Percentiles rank a stretch among this genome's conserved stretches.
Conservation (phyloP, 495 filamentous ascomycete species). For the Hypoxylon lienhwacheense region DNA sequence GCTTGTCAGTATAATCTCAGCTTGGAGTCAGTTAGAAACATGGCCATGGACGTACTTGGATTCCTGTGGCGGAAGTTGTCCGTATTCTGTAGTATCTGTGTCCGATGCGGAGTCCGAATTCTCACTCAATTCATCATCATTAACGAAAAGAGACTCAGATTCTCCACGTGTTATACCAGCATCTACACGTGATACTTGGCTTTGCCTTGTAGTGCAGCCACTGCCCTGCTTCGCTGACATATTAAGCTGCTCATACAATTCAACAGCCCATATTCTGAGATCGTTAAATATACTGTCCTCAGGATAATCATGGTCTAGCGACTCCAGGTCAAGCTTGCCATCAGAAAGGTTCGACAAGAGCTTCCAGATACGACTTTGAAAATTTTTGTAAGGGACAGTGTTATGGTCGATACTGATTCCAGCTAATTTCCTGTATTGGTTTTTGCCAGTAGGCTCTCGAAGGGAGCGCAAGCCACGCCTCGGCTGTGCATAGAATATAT, state of each 20-base stretch:
- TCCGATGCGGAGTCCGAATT: constrained; percentile 24
- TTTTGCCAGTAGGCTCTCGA: constrained; percentile 9
- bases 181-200: neutral
- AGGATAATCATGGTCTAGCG: constrained; percentile 14
- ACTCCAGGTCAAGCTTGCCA: constrained; percentile 1
- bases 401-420: constrained; percentile 11
- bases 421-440: constrained; percentile 25
- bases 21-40: neutral
- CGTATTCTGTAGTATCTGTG: constrained; percentile 8
- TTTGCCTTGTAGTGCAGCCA: neutral
- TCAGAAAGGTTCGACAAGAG: constrained; percentile 9
- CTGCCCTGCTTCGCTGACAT: neutral
- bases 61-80: constrained; percentile 15
- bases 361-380: constrained; percentile 9
- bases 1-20: constrained; percentile 13
- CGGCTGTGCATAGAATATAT: constrained; percentile 25
- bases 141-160: constrained; percentile 17
- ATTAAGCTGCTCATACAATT: constrained; percentile 18
- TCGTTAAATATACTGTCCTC: constrained; percentile 16
- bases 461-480: neutral
- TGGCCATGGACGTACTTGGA: constrained; percentile 16
- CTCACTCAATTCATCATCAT: constrained; percentile 6
- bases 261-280: constrained; percentile 25
- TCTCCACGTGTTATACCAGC: neutral
- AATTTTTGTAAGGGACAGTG: neutral